These are phyloP conservation scores for Gastrolobium villosum DNA, from an alignment of 306 rosid species.

Conservation along the genomic window DNA sequence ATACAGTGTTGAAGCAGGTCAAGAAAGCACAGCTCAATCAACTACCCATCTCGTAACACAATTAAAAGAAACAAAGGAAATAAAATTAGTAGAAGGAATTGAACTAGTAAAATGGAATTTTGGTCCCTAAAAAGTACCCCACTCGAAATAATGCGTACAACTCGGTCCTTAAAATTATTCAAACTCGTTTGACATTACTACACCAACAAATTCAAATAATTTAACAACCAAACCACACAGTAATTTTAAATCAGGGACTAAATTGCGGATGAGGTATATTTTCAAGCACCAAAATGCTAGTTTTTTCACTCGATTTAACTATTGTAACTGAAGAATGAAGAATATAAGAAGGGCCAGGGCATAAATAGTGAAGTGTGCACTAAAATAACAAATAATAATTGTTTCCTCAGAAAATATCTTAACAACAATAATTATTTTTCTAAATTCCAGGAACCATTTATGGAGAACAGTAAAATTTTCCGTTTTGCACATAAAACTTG, in stretches of 20 bases:
- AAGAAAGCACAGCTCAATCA: conserved; percentile 42
- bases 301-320: not conserved
- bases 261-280: not conserved
- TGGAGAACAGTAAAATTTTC: not conserved
- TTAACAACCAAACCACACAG: conserved; percentile 14
- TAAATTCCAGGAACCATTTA: not conserved
- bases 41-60: conserved; percentile 35
- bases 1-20: conserved; percentile 1
- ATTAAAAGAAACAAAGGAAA: conserved; percentile 27
- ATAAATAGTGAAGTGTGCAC: not conserved
- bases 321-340: not conserved
- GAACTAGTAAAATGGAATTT: conserved; percentile 7
- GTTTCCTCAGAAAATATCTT: not conserved
- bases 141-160: conserved; percentile 19
- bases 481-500: conserved; percentile 27
- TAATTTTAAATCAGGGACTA: not conserved
- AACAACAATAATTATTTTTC: not conserved
- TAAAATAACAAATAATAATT: conserved; percentile 9
- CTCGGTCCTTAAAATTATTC: conserved; percentile 10
- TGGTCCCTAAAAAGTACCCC: conserved; percentile 20
- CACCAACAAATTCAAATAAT: conserved; percentile 24
- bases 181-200: not conserved
- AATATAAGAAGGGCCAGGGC: not conserved
- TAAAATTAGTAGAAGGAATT: conserved; percentile 6
- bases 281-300: not conserved